Percentiles rank a stretch among this genome's conserved stretches.
Conservation (phyloP, 2,329 filamentous ascomycete genomes). For the Epicoccum sorghinum region DNA sequence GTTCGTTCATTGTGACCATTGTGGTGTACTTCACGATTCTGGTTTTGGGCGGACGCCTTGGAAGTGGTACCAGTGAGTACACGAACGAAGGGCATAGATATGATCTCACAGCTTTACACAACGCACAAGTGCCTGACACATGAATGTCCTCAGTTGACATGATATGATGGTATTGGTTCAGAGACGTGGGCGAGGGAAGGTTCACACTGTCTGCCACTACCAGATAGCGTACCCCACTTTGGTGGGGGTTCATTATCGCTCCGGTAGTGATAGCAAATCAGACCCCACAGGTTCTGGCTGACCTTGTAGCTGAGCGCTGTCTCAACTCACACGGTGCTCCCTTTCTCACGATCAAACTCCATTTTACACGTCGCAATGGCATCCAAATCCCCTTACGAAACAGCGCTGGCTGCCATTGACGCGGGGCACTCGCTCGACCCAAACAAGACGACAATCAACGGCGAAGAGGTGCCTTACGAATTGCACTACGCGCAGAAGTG, state of each 20-base stretch:
- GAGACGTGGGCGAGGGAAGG: no score
- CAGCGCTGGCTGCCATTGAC: constrained; percentile 73
- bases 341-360: background rate
- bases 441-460: constrained; percentile 56
- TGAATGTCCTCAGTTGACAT: no score
- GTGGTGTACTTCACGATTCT: no score
- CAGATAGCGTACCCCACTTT: background rate
- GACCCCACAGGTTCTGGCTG: background rate
- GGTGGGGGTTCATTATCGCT: background rate
- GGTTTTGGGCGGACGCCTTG: no score
- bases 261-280: background rate
- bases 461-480: constrained; percentile 69
- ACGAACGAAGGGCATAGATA: no score
- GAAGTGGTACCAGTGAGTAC: no score
- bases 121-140: no score
- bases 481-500: constrained; percentile 82
- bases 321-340: no score
- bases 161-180: no score
- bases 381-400: constrained; percentile 31
- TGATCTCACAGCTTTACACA: no score
- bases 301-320: background rate
- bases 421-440: constrained; percentile 73
- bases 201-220: no score
- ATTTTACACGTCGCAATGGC: background rate
- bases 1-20: no score